These are phyloP conservation scores for Posidonia australis DNA, from an alignment of 106 monocot species.

Conservation along the genomic window DNA sequence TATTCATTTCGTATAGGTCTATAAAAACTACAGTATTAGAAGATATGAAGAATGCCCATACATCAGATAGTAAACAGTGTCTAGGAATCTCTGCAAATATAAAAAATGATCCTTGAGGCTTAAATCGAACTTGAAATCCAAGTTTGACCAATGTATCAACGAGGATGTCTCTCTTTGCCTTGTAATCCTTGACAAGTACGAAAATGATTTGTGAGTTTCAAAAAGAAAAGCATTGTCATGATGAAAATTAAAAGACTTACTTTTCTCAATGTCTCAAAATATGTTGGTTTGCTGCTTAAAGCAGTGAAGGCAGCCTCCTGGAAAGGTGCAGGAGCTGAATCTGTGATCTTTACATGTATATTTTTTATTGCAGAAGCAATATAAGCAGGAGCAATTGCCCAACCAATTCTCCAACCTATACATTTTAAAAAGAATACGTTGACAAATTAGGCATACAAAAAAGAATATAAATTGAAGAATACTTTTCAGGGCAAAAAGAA, in stretches of 20 bases:
- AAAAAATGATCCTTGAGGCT: constrained; percentile 75
- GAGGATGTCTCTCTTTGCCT: constrained; percentile 55
- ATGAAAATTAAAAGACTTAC: constrained; percentile 44
- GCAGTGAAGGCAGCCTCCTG: constrained; percentile 90
- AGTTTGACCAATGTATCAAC: constrained; percentile 28
- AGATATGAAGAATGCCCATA: too few relatives aligned
- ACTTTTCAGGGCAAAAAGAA: too few relatives aligned
- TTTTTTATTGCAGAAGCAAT: constrained; percentile 85
- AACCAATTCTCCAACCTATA: constrained; percentile 96
- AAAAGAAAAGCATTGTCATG: too few relatives aligned
- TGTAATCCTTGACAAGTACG: constrained; percentile 53
- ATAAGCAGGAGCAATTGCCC: constrained; percentile 59
- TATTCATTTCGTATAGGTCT: too few relatives aligned
- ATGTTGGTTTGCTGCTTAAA: constrained; percentile 35
- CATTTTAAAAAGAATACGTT: too few relatives aligned
- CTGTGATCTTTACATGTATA: constrained; percentile 65
- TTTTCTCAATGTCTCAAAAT: constrained; percentile 42
- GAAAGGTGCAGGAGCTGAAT: constrained; percentile 94
- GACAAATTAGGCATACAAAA: too few relatives aligned
- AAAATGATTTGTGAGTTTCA: background rate
- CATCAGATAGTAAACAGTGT: constrained; percentile 56
- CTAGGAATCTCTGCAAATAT: constrained; percentile 67
- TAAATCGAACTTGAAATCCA: constrained; percentile 54
- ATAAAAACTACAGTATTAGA: too few relatives aligned
- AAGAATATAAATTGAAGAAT: too few relatives aligned